phyloP scores from a whole-genome alignment of 805 yeast genomes.

The Cyberlindnera galapagoensis region DNA sequence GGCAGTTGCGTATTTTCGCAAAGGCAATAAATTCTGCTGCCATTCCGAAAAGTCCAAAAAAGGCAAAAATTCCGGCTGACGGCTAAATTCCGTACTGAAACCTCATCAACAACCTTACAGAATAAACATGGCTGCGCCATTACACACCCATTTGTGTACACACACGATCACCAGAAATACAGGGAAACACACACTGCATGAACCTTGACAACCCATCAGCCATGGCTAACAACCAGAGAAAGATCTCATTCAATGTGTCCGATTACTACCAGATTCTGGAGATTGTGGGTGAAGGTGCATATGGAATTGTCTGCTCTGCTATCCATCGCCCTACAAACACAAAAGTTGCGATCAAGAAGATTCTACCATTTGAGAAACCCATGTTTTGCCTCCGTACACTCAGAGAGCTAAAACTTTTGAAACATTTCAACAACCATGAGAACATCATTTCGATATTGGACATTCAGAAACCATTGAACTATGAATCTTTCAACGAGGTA shows the following conservation, averaged over 20 bases:
- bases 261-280: constrained; percentile 53
- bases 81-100: no score
- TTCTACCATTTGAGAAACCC: constrained; percentile 61
- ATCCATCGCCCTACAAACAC: constrained; percentile 52
- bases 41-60: no score
- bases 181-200: background rate
- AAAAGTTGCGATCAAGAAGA: constrained; percentile 71
- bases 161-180: no score
- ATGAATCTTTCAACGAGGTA: constrained; percentile 61
- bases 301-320: constrained; percentile 73
- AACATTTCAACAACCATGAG: constrained; percentile 61
- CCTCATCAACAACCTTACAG: no score
- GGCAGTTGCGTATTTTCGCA: no score
- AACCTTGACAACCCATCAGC: no score
- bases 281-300: constrained; percentile 75
- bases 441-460: constrained; percentile 64
- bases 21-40: no score
- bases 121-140: no score
- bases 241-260: constrained; percentile 57
- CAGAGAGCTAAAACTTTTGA: constrained; percentile 60
- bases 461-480: constrained; percentile 55
- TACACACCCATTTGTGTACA: no score
- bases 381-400: constrained; percentile 64
- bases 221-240: constrained; percentile 25
- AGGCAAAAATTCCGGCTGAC: no score